Conservation (phyloP, 352 stramenopile species). For the Globisporangium nagaii region DNA sequence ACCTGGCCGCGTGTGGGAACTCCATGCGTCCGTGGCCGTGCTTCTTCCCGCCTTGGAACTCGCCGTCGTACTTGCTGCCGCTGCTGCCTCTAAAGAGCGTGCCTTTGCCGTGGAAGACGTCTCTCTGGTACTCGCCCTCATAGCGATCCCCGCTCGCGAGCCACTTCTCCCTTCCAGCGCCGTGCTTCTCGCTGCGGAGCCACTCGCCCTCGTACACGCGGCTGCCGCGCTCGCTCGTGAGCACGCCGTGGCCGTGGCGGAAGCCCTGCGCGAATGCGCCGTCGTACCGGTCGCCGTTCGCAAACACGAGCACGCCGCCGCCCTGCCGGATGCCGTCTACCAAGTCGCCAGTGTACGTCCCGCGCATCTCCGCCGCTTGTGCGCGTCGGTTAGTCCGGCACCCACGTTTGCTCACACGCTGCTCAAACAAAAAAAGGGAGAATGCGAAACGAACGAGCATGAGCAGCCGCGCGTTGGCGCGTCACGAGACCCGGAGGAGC, state of each 20-base stretch:
- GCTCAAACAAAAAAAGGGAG: no score
- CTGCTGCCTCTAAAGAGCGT: conserved; percentile 28
- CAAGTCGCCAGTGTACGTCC: conserved; percentile 44
- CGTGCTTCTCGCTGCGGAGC: conserved; percentile 44
- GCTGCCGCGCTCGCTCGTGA: conserved; percentile 44
- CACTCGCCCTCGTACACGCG: conserved; percentile 62
- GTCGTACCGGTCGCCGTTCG: conserved; percentile 61
- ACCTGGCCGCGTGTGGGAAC: conserved; percentile 17
- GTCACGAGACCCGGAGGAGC: no score
- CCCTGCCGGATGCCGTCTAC: conserved; percentile 54
- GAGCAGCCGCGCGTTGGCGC: no score
- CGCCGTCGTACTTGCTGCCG: conserved; percentile 52
- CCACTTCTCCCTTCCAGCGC: conserved; percentile 52
- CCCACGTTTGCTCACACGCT: no score
- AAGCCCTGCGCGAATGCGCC: conserved; percentile 61
- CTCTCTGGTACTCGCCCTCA: conserved; percentile 55
- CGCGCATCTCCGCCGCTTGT: conserved; percentile 28
- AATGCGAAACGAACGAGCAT: no score
- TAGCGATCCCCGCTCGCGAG: conserved; percentile 46
- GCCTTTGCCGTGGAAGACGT: conserved; percentile 54
- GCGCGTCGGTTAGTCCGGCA: no score
- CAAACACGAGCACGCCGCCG: conserved; percentile 43
- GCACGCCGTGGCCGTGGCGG: conserved; percentile 43
- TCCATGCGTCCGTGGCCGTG: conserved; percentile 62
- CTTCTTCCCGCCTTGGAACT: conserved; percentile 44